phyloP scores from a whole-genome alignment of 73 alveolate genomes.

The Halteria grandinella region DNA sequence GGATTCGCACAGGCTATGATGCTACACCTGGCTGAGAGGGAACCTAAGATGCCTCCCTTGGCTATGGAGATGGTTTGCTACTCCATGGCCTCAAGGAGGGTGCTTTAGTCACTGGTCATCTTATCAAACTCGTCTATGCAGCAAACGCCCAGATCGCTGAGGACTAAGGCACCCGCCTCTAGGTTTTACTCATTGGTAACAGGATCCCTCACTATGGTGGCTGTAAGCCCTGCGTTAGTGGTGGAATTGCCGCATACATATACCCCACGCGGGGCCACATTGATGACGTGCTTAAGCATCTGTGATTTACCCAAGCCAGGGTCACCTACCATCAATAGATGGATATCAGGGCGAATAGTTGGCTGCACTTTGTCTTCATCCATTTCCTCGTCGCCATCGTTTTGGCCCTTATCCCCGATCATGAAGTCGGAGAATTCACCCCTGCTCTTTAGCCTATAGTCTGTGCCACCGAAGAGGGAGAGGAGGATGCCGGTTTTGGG shows the following conservation, averaged over 20 bases:
- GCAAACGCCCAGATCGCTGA: slow-evolving; percentile 90
- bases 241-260: slow-evolving; percentile 89
- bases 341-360: slow-evolving; percentile 74
- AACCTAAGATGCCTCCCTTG: slow-evolving; percentile 86
- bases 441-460: slow-evolving; percentile 52
- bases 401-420: slow-evolving; percentile 22
- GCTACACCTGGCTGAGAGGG: slow-evolving; percentile 82
- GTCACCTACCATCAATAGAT: slow-evolving; percentile 80
- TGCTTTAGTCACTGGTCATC: slow-evolving; percentile 82
- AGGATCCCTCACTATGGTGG: slow-evolving; percentile 73
- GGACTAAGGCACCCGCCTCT: slow-evolving; percentile 91
- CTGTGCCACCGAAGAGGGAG: slow-evolving; percentile 84
- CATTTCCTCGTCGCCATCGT: slow-evolving; percentile 32
- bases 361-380: slow-evolving; percentile 37
- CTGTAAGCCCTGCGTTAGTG: slow-evolving; percentile 90
- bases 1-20: slow-evolving; percentile 92
- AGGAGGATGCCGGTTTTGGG: slow-evolving; percentile 87
- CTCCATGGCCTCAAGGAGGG: slow-evolving; percentile 91
- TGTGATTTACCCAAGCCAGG: slow-evolving; percentile 92
- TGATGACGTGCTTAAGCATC: slow-evolving; percentile 75
- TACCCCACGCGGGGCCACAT: slow-evolving; percentile 83
- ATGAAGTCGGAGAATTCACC: slow-evolving; percentile 38
- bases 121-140: slow-evolving; percentile 94
- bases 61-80: slow-evolving; percentile 88
- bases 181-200: slow-evolving; percentile 72